A percentile compares a stretch with the other conserved stretches of the same genome.
These are phyloP conservation scores for Takashimella koratensis DNA, from an alignment of 1,284 basidiomycete genomes.

Conservation along the genomic window DNA sequence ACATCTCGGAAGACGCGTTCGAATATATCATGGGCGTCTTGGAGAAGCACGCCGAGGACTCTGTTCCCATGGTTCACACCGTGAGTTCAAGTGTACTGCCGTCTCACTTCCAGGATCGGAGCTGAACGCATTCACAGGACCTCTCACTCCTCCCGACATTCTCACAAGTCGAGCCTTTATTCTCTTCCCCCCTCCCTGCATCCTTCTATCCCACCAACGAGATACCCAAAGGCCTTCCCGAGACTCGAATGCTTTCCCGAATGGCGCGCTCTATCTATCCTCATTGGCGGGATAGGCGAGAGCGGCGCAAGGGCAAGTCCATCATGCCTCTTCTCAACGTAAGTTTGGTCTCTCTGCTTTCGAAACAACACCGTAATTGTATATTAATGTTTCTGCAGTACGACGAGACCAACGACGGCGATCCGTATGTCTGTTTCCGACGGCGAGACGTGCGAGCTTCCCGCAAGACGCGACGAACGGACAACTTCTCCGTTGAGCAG, in stretches of 20 bases:
- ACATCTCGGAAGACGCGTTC: conserved; percentile 82
- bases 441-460: conserved; percentile 90
- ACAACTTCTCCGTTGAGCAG: conserved; percentile 82
- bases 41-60: conserved; percentile 87
- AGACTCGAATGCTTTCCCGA: conserved; percentile 57
- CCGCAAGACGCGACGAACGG: conserved; percentile 88
- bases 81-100: conserved; percentile 53
- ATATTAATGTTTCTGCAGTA: conserved; percentile 55
- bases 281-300: conserved; percentile 74
- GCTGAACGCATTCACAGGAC: too few species aligned
- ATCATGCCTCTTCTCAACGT: conserved; percentile 80
- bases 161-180: conserved; percentile 70
- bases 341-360: conserved; percentile 43
- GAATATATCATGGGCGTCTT: conserved; percentile 94
- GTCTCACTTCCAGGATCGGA: too few species aligned
- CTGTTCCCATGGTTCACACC: conserved; percentile 83
- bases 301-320: conserved; percentile 67
- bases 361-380: conserved; percentile 18
- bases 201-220: conserved; percentile 62
- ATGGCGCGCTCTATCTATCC: conserved; percentile 69
- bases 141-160: conserved; percentile 63
- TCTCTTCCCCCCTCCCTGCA: conserved; percentile 58
- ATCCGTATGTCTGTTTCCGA: conserved; percentile 98
- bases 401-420: conserved; percentile 90
- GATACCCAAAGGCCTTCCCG: conserved; percentile 61